Evolutionary conservation across 2,329 filamentous ascomycete species (phyloP), one percentile per base, ranked within the genome.

Genomic region (Samsoniella hepiali): DNA sequence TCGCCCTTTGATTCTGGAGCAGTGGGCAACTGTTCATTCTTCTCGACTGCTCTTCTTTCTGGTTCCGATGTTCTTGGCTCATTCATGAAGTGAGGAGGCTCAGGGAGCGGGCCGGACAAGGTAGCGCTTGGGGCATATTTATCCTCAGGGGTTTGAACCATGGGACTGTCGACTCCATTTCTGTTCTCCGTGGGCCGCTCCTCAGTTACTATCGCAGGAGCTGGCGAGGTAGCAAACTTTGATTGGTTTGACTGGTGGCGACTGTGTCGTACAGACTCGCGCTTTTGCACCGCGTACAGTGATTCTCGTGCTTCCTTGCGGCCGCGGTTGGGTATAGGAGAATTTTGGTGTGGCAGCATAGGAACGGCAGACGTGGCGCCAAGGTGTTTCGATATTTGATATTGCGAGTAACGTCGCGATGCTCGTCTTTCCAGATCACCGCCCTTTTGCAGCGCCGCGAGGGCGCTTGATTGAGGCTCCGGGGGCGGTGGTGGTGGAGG

Each of bases 351-450:
- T 32, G 94, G 93, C 27, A 98, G 85, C 72, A 96, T 90, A 7
- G 93, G 92, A 17, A 98, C 89, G 27, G 91, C 92, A 75, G 88
- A 93, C 17, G 89, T 88, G 17, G 88, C 85, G 11, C 94, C 94
- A 2, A 98, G 81, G 70, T 97, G 93, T 73, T 97, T 98, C 53
- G 92, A 91, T 69, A 99, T 96, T 72, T 99, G 95, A 73, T 98
- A 99, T 60, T 93, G 91, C 2, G 95, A 98, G 73, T 98, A 99
- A 71, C 95, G 84, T 68, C 94, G 85, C 15, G 95, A 99, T 1
- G 95, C 95, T 73, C 95, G 85, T 72, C 95, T 86, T 77, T 99
- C 95, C 57, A 99, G 79, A 68, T 97, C 93, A 27, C 94, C 94
- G 40, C 93, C 93, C 75, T 93, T 87, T 76, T 98, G 95, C 68